Evolutionary conservation across 2,329 filamentous ascomycete species (phyloP).

Genomic region (Dryadomyces quercivorus): DNA sequence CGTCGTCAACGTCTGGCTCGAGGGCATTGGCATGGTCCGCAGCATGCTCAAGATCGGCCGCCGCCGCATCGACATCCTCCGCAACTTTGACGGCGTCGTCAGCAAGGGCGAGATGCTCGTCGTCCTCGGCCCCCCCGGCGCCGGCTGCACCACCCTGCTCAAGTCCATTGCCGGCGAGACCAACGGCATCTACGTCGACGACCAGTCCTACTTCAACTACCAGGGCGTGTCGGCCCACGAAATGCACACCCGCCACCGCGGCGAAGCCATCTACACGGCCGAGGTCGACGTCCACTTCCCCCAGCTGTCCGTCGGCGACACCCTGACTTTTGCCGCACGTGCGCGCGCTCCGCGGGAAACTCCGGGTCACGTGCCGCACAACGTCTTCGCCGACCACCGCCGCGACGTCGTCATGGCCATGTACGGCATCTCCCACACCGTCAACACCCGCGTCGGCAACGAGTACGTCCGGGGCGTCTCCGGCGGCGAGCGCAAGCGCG

Average conservation of each 20-base stretch:
- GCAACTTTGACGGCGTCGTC: constrained; percentile 55
- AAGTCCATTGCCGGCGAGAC: constrained; percentile 78
- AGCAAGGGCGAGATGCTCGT: constrained; percentile 64
- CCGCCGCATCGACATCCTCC: constrained; percentile 55
- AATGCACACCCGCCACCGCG: constrained; percentile 68
- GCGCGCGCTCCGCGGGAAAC: constrained; percentile 53
- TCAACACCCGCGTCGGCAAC: constrained; percentile 65
- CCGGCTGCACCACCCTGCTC: constrained; percentile 73
- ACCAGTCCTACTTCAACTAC: constrained; percentile 67
- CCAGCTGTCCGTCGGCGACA: constrained; percentile 65
- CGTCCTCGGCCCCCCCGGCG: constrained; percentile 58
- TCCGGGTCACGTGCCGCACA: constrained; percentile 42
- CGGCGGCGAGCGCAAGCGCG: constrained; percentile 60
- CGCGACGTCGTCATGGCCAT: constrained; percentile 65
- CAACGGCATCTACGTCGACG: constrained; percentile 63
- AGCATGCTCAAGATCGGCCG: constrained; percentile 39
- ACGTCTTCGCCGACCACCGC: constrained; percentile 29
- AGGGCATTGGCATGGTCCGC: constrained; percentile 28
- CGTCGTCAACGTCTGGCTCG: constrained; percentile 49
- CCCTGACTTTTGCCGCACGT: constrained; percentile 63
- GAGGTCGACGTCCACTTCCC: constrained; percentile 78
- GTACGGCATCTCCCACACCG: constrained; percentile 61
- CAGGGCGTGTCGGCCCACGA: constrained; percentile 60
- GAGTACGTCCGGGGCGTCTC: constrained; percentile 64
- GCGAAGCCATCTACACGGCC: constrained; percentile 78